Conservation (phyloP, 2,329 filamentous ascomycete genomes). For the Aspergillaceae sp. region DNA sequence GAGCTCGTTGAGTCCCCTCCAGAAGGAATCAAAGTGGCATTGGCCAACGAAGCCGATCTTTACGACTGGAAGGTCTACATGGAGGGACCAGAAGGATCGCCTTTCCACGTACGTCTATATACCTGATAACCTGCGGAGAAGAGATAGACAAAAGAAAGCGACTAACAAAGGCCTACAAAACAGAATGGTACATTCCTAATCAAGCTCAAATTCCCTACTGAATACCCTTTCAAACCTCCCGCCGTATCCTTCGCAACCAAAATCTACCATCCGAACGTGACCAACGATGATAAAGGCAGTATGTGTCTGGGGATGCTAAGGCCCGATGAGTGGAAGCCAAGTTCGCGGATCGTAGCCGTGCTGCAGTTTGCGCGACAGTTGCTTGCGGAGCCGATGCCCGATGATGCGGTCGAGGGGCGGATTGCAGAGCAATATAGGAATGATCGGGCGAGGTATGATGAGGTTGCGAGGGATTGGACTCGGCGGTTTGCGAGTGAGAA, state of each 20-base stretch:
- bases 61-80: constrained; percentile 61
- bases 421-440: constrained; percentile 78
- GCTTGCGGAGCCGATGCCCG: constrained; percentile 71
- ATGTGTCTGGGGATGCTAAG: constrained; percentile 83
- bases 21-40: constrained; percentile 47
- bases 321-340: constrained; percentile 85
- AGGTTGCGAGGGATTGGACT: constrained; percentile 66
- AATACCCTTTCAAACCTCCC: constrained; percentile 88
- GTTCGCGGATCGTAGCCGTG: constrained; percentile 64
- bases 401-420: constrained; percentile 77
- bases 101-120: constrained; percentile 51
- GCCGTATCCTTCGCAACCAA: constrained; percentile 72
- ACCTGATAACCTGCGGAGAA: no score
- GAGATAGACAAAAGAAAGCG: neutral
- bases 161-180: constrained; percentile 1
- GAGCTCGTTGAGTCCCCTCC: constrained; percentile 51
- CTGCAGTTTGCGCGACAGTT: constrained; percentile 68
- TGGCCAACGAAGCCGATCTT: constrained; percentile 56
- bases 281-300: constrained; percentile 73
- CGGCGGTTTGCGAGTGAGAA: constrained; percentile 56
- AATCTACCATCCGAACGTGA: constrained; percentile 93
- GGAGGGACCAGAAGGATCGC: constrained; percentile 56
- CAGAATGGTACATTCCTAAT: constrained; percentile 67
- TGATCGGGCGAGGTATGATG: constrained; percentile 61
- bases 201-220: constrained; percentile 60